Conservation (phyloP, 768 basidiomycete species). For the Phanerochaete sordida region DNA sequence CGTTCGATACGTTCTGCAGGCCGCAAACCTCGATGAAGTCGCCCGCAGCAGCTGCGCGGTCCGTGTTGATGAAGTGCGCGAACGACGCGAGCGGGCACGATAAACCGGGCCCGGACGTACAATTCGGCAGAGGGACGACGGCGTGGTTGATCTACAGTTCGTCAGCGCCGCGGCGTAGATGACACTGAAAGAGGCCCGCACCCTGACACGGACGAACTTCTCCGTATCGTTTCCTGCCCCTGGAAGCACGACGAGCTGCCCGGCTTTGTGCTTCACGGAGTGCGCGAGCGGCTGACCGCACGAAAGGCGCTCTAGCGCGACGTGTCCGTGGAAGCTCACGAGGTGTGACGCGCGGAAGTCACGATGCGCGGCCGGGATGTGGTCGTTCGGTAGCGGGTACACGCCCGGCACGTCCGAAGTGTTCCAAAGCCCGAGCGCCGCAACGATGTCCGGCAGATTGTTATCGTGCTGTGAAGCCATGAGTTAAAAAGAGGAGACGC, state of each 20-base stretch:
- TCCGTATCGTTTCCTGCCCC: constrained; percentile 10
- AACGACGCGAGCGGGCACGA: constrained; percentile 36
- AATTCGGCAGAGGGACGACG: constrained; percentile 38
- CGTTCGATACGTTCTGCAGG: constrained; percentile 22
- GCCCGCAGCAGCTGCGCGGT: constrained; percentile 27
- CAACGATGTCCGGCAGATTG: constrained; percentile 38
- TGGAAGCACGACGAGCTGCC: constrained; percentile 10
- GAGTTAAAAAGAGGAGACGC: neutral
- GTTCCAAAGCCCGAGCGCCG: constrained; percentile 43
- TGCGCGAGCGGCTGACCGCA: constrained; percentile 25
- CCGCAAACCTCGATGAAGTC: constrained; percentile 38
- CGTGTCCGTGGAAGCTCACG: constrained; percentile 38
- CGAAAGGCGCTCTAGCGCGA: constrained; percentile 38
- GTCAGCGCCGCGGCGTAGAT: neutral
- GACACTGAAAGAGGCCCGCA: constrained; percentile 14
- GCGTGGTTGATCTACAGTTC: constrained; percentile 33
- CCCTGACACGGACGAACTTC: constrained; percentile 35
- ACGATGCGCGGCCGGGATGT: constrained; percentile 26
- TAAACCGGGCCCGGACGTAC: constrained; percentile 35
- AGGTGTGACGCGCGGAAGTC: constrained; percentile 37
- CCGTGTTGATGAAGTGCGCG: constrained; percentile 25
- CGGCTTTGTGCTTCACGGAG: constrained; percentile 15
- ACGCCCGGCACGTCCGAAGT: constrained; percentile 26
- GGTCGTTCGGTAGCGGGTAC: constrained; percentile 34
- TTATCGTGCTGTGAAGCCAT: constrained; percentile 36